Conservation (phyloP, 208 protist species). For the Trypanosoma cruzi region DNA sequence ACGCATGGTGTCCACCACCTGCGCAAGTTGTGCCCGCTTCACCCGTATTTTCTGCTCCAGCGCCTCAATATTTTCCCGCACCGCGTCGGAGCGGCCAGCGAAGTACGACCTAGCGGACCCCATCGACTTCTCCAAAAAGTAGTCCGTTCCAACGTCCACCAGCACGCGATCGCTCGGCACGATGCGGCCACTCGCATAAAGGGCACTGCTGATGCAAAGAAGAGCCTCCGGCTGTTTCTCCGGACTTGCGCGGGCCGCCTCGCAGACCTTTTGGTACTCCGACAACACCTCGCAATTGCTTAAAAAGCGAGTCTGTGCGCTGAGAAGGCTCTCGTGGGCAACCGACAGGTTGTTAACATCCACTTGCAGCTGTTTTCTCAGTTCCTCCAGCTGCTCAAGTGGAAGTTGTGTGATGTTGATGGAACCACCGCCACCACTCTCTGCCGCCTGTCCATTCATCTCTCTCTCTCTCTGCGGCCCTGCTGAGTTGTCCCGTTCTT, state of each 20-base stretch:
- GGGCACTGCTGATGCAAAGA: constrained; percentile 82
- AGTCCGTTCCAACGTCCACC: constrained; percentile 88
- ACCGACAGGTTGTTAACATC: constrained; percentile 75
- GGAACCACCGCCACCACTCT: not conserved
- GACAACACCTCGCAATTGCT: constrained; percentile 75
- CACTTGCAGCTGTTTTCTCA: constrained; percentile 85
- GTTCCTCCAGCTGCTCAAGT: constrained; percentile 86
- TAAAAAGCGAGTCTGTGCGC: constrained; percentile 70
- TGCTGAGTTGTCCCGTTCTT: no score
- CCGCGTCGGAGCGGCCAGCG: constrained; percentile 60
- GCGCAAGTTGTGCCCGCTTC: constrained; percentile 84
- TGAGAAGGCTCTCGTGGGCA: constrained; percentile 82
- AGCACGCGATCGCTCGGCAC: constrained; percentile 76
- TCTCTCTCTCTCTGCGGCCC: no score
- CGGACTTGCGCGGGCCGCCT: constrained; percentile 31
- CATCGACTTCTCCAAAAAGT: constrained; percentile 86
- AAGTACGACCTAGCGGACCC: constrained; percentile 75
- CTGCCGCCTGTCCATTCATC: constrained; percentile 15
- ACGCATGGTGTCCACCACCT: constrained; percentile 77
- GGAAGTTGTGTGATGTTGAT: constrained; percentile 82
- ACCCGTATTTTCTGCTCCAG: constrained; percentile 69
- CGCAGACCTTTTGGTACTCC: constrained; percentile 66
- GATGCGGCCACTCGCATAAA: constrained; percentile 71
- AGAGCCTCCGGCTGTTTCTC: constrained; percentile 57
- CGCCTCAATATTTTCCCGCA: constrained; percentile 82